These are phyloP conservation scores for Trichoderma hamatum DNA, from an alignment of 2,329 filamentous ascomycete species.

Conservation along the genomic window DNA sequence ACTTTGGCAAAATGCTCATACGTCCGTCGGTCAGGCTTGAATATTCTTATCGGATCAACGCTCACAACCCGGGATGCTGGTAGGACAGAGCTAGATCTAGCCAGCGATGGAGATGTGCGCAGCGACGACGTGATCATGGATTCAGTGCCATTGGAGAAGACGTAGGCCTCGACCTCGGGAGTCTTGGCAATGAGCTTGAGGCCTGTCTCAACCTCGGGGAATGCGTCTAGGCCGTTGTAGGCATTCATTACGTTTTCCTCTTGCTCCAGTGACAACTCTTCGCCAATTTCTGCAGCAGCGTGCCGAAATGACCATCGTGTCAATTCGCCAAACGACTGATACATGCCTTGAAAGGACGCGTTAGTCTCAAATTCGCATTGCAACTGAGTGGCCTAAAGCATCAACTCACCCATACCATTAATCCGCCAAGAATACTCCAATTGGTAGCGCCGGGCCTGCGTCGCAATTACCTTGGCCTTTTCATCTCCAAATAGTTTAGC, in stretches of 20 bases:
- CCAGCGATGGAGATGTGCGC: conserved; percentile 57
- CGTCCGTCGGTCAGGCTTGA: conserved; percentile 65
- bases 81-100: conserved; percentile 51
- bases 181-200: conserved; percentile 52
- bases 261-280: conserved; percentile 48
- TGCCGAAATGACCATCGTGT: conserved; percentile 65
- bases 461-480: conserved; percentile 58
- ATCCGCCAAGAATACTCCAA: conserved; percentile 77
- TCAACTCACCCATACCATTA: conserved; percentile 69
- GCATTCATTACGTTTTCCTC: conserved; percentile 60
- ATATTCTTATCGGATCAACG: conserved; percentile 61
- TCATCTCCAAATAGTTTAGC: conserved; percentile 60
- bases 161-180: conserved; percentile 53
- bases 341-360: conserved; percentile 49
- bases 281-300: conserved; percentile 60
- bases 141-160: conserved; percentile 72
- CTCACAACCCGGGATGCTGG: conserved; percentile 53
- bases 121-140: conserved; percentile 66
- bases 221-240: conserved; percentile 66
- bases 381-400: background rate
- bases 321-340: conserved; percentile 58
- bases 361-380: background rate
- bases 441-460: conserved; percentile 69
- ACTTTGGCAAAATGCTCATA: conserved; percentile 63
- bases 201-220: conserved; percentile 63